Percentiles rank a stretch among this genome's conserved stretches.
phyloP scores from a whole-genome alignment of 202 grass and related monocot species.

The Dendrocalamus latiflorus region DNA sequence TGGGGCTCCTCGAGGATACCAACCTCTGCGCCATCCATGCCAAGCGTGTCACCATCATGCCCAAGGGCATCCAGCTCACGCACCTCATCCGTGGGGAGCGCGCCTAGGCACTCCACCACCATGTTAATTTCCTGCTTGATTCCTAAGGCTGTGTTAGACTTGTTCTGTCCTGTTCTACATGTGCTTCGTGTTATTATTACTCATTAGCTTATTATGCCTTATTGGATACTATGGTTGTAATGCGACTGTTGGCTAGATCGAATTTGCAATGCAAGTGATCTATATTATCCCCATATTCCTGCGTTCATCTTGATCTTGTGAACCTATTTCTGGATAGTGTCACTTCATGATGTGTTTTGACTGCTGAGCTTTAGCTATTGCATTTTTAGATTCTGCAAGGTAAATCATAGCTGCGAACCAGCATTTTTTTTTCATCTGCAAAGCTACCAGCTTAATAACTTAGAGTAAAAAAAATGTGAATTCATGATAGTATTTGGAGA shows the following conservation, averaged over 20 bases:
- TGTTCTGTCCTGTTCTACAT: no score
- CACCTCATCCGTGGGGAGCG: conserved; percentile 66
- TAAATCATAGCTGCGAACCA: not conserved
- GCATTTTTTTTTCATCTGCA: not conserved
- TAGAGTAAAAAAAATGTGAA: not conserved
- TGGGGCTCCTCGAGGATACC: conserved; percentile 72
- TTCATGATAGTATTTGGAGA: not conserved
- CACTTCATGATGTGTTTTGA: not conserved
- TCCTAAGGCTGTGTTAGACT: no score
- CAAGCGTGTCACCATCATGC: conserved; percentile 91
- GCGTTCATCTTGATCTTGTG: no score
- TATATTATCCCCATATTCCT: no score
- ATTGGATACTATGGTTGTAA: no score
- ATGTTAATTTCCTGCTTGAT: not conserved
- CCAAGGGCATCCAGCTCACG: conserved; percentile 75
- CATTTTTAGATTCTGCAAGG: not conserved
- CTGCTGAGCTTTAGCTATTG: not conserved
- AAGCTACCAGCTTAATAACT: not conserved
- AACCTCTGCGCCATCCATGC: conserved; percentile 90
- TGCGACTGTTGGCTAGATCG: no score
- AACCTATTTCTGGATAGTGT: not conserved
- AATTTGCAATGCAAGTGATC: no score
- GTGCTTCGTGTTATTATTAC: no score
- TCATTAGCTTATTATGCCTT: no score
- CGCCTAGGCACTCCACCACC: conserved; percentile 12